Conservation (phyloP, 805 yeast species). For the Yarrowia sp. region DNA sequence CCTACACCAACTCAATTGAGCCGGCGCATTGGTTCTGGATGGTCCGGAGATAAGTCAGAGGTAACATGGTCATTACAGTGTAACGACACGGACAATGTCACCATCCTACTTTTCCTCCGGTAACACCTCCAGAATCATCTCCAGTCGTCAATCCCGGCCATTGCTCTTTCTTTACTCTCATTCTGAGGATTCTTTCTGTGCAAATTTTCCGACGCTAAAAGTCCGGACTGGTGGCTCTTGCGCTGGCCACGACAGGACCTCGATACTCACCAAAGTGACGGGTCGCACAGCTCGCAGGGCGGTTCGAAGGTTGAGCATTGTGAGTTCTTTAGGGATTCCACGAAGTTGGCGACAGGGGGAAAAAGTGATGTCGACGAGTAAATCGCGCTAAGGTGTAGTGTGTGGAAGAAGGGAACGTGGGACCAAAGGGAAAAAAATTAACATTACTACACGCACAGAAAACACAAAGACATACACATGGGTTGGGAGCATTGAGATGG, state of each 20-base stretch:
- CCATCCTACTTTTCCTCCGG: too few relatives aligned
- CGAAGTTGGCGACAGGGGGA: background rate
- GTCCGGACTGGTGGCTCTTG: too few relatives aligned
- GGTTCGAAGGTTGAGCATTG: conserved; percentile 23
- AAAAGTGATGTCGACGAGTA: conserved; percentile 10
- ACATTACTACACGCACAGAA: background rate
- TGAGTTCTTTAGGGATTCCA: background rate
- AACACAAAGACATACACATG: background rate
- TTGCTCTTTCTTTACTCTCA: too few relatives aligned
- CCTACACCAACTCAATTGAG: background rate
- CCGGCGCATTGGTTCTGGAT: background rate
- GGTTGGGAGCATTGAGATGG: conserved; percentile 14
- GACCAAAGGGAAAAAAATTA: conserved; percentile 4
- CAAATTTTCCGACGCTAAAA: background rate
- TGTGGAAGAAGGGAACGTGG: conserved; percentile 20
- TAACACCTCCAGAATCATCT: too few relatives aligned
- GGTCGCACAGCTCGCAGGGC: conserved; percentile 26
- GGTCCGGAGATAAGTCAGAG: background rate
- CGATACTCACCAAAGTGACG: conserved; percentile 16
- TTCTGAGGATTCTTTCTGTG: background rate
- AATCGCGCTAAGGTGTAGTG: conserved; percentile 16
- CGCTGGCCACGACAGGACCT: too few relatives aligned
- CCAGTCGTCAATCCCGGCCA: too few relatives aligned
- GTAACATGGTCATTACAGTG: too few relatives aligned
- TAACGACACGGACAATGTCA: too few relatives aligned